Percentiles rank a stretch among this genome's conserved stretches.
Evolutionary conservation across 345 rosid genomes (phyloP).

Genomic region (Camelina neglecta): DNA sequence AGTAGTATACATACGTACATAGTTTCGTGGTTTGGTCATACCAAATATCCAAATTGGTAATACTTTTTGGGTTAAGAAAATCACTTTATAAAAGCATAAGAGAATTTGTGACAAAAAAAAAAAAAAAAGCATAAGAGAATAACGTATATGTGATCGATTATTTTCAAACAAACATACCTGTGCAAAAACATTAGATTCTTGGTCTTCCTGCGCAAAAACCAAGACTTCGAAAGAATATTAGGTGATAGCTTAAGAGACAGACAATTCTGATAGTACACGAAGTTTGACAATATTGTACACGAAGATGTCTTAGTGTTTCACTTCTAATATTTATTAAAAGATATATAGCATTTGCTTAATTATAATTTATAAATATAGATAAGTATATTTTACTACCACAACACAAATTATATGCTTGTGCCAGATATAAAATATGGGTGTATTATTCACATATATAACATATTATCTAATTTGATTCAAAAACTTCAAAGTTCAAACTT

Average conservation of each 20-base stretch:
- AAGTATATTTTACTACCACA: too few relatives aligned
- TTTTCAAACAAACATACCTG: not conserved
- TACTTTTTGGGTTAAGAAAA: not conserved
- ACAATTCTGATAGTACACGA: conserved; percentile 13
- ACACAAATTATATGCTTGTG: too few relatives aligned
- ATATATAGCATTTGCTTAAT: not conserved
- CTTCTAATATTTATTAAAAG: not conserved
- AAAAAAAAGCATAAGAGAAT: not conserved
- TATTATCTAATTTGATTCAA: not conserved
- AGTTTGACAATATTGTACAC: conserved; percentile 11
- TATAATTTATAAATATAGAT: too few relatives aligned
- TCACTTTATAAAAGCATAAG: not conserved
- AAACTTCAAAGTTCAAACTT: not conserved
- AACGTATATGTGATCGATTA: not conserved
- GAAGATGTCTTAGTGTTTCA: not conserved
- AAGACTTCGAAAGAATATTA: conserved; percentile 3
- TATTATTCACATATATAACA: not conserved
- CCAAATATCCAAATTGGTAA: not conserved
- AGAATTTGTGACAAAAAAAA: too few relatives aligned
- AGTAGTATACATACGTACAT: not conserved
- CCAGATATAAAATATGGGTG: not conserved
- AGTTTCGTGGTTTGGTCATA: conserved; percentile 1
- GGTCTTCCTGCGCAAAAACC: not conserved
- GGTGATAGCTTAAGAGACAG: conserved; percentile 13
- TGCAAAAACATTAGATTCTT: not conserved